Evolutionary conservation across 352 stramenopile genomes (phyloP).

Genomic region (Pythium apleroticum): DNA sequence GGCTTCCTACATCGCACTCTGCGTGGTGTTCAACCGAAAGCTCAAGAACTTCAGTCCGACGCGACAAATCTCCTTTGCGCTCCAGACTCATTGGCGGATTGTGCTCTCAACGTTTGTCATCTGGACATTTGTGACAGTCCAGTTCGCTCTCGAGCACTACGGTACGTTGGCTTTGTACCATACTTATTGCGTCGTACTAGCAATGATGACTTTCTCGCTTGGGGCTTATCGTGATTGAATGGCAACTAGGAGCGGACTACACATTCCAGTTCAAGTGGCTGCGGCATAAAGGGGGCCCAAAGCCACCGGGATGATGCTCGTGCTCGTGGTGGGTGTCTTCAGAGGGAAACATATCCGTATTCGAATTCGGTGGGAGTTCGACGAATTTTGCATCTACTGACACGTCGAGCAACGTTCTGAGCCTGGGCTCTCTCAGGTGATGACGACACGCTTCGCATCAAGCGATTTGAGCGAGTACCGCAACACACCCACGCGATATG

Average conservation of each 20-base stretch:
- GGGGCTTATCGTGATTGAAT: no score
- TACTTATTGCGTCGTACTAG: not conserved
- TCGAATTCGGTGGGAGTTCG: no score
- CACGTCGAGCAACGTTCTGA: no score
- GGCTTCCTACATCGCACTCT: not conserved
- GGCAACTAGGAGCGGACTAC: not conserved
- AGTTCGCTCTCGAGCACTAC: not conserved
- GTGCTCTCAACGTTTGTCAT: not conserved
- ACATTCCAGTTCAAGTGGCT: not conserved
- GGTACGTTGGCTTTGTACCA: not conserved
- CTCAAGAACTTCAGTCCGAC: not conserved
- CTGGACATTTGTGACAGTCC: not conserved
- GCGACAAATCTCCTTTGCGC: not conserved
- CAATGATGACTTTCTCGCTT: no score
- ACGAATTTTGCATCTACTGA: no score
- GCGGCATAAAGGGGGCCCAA: not conserved
- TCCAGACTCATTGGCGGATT: not conserved
- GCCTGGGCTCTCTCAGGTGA: no score
- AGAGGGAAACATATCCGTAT: no score
- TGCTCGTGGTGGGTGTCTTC: no score
- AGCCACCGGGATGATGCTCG: not conserved
- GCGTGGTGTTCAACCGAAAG: not conserved
- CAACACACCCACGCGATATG: no score
- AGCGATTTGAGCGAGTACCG: no score
- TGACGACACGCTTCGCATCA: no score